Conservation (phyloP, 352 stramenopile genomes). For the Pythium inflatum region DNA sequence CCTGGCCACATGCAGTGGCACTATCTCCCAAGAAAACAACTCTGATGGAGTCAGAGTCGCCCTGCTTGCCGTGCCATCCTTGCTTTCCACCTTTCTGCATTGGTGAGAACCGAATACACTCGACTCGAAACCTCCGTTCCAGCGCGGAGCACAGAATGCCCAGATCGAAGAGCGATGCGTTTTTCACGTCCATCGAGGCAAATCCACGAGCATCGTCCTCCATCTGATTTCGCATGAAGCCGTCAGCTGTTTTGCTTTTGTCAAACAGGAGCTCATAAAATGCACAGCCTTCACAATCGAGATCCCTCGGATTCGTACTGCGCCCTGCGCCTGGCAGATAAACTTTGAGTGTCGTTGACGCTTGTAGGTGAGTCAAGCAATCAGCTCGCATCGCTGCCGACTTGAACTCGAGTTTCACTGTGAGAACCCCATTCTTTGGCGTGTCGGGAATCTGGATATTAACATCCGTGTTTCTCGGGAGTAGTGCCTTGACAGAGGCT, state of each 20-base stretch:
- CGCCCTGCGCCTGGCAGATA: too few species aligned
- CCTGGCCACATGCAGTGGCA: not conserved
- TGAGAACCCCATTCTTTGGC: not conserved
- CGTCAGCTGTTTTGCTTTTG: not conserved
- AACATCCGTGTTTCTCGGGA: not conserved
- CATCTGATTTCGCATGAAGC: not conserved
- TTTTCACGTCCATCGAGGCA: not conserved
- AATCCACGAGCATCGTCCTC: not conserved
- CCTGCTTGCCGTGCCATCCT: too few species aligned
- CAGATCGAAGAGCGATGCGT: not conserved
- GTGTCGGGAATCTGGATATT: not conserved
- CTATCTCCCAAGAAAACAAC: not conserved
- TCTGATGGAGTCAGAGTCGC: not conserved
- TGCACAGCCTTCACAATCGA: not conserved
- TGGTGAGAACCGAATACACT: not conserved
- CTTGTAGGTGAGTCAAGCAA: too few species aligned
- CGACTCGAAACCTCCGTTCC: not conserved
- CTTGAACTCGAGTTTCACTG: not conserved
- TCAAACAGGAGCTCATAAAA: conserved; percentile 1
- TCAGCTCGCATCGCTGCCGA: not conserved
- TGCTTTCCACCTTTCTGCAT: too few species aligned
- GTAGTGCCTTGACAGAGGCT: not conserved
- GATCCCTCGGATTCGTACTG: too few species aligned
- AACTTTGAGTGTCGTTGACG: too few species aligned
- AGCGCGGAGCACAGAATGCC: not conserved